Base-by-base conservation (phyloP, 495 filamentous ascomycete genomes). In the Platismatia glauca region DNA sequence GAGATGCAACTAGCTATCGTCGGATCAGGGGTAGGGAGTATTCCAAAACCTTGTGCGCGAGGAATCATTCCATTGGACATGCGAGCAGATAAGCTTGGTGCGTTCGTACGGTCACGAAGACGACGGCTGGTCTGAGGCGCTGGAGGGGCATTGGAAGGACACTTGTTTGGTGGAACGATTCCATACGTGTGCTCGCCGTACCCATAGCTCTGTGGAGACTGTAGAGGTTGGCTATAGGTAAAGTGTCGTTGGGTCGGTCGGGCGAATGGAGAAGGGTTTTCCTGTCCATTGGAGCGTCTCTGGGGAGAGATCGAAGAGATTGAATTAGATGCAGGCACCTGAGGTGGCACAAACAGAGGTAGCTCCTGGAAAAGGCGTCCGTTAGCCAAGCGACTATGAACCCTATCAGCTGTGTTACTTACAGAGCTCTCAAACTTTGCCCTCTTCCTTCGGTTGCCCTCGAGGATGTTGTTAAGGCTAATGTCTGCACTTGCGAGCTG, bases 341-440 rank as follows among this genome's bases (percentile, higher is more conserved):
- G 91, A 59, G 90, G 90, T 67, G 94, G 93, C 52, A 89, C 91
- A 70, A 96, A 98, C 44, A 98, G 80, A 7, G 94, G 94, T 33
- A 98, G 80, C 80, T 97, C 93, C 94, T 98, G 35, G 64, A 67
- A 62, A 68, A 62, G 66, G 64, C 61, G 46, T 38, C 7, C 43
- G 61, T 64, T 37, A 63, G 60, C 55, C 50, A 38, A 60, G 50
- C 43, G 68, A 64, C 67, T 55, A 57, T 66, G 64, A 52, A 20
- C 66, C 63, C 70, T 29, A 63, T 41, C 20, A 38, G 58, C n/a
- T 29, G 55, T 9, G 63, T 63, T 35, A 81, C 91, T 84, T 82
- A 97, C 91, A 67, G 91, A 95, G 76, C 91, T 97, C 67, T 96
- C 91, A 72, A 98, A 98, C 77, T 96, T 96, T 65, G 94, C 89